phyloP scores from a whole-genome alignment of 768 basidiomycete species.

The Hortiboletus flavorubellus region DNA sequence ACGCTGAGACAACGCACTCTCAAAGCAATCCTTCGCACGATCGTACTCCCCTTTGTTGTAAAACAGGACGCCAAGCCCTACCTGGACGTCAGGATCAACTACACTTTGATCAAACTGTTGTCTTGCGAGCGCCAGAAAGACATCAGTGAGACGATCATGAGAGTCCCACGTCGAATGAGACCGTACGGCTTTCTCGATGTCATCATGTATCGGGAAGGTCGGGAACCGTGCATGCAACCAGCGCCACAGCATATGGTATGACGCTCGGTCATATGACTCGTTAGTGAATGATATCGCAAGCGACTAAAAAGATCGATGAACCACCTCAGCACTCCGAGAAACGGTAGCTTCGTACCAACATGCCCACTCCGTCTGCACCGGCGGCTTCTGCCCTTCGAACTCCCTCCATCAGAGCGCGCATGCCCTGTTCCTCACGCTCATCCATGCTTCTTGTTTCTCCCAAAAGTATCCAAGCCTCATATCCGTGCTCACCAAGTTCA shows the following conservation, averaged over 20 bases:
- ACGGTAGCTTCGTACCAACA: slow-evolving; percentile 53
- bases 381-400: slow-evolving; percentile 61
- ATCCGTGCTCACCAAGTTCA: slow-evolving; percentile 75
- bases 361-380: slow-evolving; percentile 64
- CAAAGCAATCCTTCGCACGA: slow-evolving; percentile 92
- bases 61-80: slow-evolving; percentile 88
- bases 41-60: slow-evolving; percentile 87
- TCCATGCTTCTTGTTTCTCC: slow-evolving; percentile 91
- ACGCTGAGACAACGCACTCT: slow-evolving; percentile 72
- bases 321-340: not conserved
- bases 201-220: slow-evolving; percentile 49
- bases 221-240: slow-evolving; percentile 76
- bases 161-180: slow-evolving; percentile 76
- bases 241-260: slow-evolving; percentile 79
- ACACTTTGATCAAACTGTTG: slow-evolving; percentile 70
- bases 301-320: slow-evolving; percentile 50
- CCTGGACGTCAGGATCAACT: slow-evolving; percentile 88
- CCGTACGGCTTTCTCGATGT: slow-evolving; percentile 50
- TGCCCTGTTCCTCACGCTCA: slow-evolving; percentile 78
- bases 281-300: slow-evolving; percentile 96
- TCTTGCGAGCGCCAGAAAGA: slow-evolving; percentile 80
- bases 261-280: slow-evolving; percentile 84
- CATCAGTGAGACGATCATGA: slow-evolving; percentile 73
- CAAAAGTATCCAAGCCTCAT: slow-evolving; percentile 89
- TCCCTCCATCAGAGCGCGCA: slow-evolving; percentile 76